A percentile compares a stretch with the other conserved stretches of the same genome.
phyloP scores from a whole-genome alignment of 2,329 filamentous ascomycete species.

The Fulvia fulva region DNA sequence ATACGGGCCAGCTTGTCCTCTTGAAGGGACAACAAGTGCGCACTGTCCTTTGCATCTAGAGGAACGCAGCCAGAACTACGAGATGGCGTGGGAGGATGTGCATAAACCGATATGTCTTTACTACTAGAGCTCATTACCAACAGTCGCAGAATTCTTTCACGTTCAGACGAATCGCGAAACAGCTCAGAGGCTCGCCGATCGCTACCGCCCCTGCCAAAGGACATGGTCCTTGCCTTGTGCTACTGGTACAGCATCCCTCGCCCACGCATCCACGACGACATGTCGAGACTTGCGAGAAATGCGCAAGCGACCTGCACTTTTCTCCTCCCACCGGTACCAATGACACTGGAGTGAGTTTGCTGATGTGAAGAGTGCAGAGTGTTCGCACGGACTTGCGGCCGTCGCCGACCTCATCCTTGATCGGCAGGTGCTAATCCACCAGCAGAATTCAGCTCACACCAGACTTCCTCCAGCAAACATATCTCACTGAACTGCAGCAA shows the following conservation, averaged over 20 bases:
- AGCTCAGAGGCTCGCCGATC: not conserved
- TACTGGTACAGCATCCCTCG: too few species aligned
- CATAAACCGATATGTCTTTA: constrained; percentile 19
- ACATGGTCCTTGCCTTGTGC: not conserved
- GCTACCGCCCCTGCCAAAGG: not conserved
- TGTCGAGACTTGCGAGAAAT: too few species aligned
- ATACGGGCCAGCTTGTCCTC: constrained; percentile 1
- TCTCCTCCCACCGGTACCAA: too few species aligned
- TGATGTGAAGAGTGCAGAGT: not conserved
- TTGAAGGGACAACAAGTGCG: constrained; percentile 8
- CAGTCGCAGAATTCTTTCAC: not conserved
- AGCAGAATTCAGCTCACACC: not conserved
- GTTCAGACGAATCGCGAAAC: not conserved
- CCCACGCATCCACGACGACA: too few species aligned
- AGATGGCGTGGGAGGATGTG: constrained; percentile 28
- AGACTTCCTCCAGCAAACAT: too few species aligned
- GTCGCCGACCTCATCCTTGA: not conserved
- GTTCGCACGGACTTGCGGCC: not conserved
- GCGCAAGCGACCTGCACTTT: too few species aligned
- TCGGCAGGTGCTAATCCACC: not conserved
- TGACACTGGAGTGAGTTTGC: too few species aligned
- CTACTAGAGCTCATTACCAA: not conserved
- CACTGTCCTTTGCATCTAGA: constrained; percentile 1
- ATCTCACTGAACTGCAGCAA: too few species aligned
- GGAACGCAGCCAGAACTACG: constrained; percentile 6